Base-by-base conservation (phyloP, 306 rosid species). In the Styphnolobium japonicum region DNA sequence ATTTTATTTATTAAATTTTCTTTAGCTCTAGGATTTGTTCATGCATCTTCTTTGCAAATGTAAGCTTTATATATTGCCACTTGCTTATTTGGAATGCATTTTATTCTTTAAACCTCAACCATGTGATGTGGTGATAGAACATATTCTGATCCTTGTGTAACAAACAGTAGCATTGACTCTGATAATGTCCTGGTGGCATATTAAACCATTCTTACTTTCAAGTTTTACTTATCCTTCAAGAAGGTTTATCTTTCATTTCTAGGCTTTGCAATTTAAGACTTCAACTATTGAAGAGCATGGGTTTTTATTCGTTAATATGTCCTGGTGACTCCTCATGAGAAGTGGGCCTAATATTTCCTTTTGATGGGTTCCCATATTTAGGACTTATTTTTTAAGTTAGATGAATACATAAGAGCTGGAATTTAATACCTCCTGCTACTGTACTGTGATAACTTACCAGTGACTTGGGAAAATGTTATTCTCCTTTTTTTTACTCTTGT, bases 41-140 rank as follows among this genome's bases (percentile, higher is more conserved):
- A 8, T 5, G 63, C 46, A 58, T 53, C 43, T 27, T 58, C 51
- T 48, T 45, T 36, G 25, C 77, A 37, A 18, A 71, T 40, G 18
- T 25, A 11, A 46, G 60, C 23, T 52, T 56, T 45, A 34, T 70
- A 25, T 31, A 29, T 78, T 48, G 16, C 31, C 31, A 29, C 31
- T n/a, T 46, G 29, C 22, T 60, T 45, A 16, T 53, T 39, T 74
- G 62, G 31, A 76, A 31, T 10, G 15, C 29, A 62, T 52, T 25
- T 36, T 80, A 14, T 56, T 67, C 29, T 82, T 73, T 67, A 75
- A 73, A 36, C 78, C 74, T 71, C 45, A 84, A 64, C 68, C 73
- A 73, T 39, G 31, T 67, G 53, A 40, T 76, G 39, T 65, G 60
- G 11, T 75, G 76, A 79, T 76, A 42, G 63, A 67, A 51, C 55